Base-by-base conservation (phyloP, 176 grass and related monocot species). In the Themeda triandra region DNA sequence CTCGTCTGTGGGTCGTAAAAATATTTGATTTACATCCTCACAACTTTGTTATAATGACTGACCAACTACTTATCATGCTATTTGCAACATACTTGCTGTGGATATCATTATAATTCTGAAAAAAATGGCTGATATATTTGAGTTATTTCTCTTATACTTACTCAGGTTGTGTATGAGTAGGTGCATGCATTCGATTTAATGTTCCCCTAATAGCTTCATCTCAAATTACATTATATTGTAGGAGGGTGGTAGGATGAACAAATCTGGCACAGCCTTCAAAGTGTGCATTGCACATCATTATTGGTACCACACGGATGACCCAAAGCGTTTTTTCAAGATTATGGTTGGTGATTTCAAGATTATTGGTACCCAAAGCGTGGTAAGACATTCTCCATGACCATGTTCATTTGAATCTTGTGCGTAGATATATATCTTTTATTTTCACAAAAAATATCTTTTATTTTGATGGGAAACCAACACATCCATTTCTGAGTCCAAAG, bases 301-400 rank as follows among this genome's bases (percentile, higher is more conserved):
- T 77, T 77, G 74, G 88, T 58, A 64, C 40, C 63, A 72, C 23
- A 71, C 68, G 75, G 49, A 66, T 51, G 32, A 80, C 25, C 59
- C 18, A 14, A 39, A 83, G 60, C 4, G 67, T 62, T 92, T 92
- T 46, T 48, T 69, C 66, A 89, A 86, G 83, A 0, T 73, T 80
- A 81, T 92, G 79, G 18, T 59, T 6, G 75, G 60, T 51, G 80
- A 83, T 80, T 77, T 86, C 51, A 76, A 63, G n/a, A n/a, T n/a
- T n/a, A n/a, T n/a, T n/a, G n/a, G n/a, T n/a, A n/a, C n/a, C n/a
- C n/a, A 68, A 75, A 79, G 49, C 66, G 21, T 89, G 73, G 87
- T 92, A 60, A 80, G 71, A 75, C 36, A 56, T 56, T 54, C 25
- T 77, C 40, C 36, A n/a, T n/a, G n/a, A 10, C 23, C 28, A 25